Base-by-base conservation (phyloP, 2,329 filamentous ascomycete genomes). In the Beauveria rudraprayagi region DNA sequence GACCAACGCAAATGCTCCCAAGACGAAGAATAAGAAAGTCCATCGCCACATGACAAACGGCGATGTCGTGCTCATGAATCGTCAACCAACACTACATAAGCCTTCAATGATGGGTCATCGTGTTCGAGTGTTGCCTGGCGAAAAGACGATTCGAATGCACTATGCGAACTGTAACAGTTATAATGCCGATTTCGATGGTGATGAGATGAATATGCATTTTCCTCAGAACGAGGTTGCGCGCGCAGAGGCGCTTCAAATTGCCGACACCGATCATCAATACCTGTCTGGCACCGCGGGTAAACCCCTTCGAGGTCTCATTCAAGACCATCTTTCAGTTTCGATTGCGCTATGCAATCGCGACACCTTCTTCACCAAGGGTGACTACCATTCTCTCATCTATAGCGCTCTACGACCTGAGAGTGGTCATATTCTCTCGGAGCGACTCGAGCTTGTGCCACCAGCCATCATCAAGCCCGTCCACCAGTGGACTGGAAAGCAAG, bases 161-260 rank as follows among this genome's bases (percentile, higher is more conserved):
- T 99, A 99, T 76, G 93, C 94, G 69, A 99, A 99, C 73, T 97
- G 94, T 74, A 99, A 99, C 71, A 97, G 94, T 0, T 99, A 99
- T 80, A 99, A 99, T 69, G 94, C 94, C 37, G 94, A 99, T 81
- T 99, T 99, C 71, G 95, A 99, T 70, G 94, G 94, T 73, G 94
- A 99, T 72, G 94, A 99, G 75, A 99, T 99, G 94, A 99, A 99
- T 74, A 95, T 99, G 92, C 94, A 99, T 76, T 97, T 99, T 70
- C 94, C 94, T 1, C 94, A 99, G 69, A 97, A 96, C 67, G 95
- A 97, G 72, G 81, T 97, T 65, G 94, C 94, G 17, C 84, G 94
- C 67, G 90, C 93, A 2, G 94, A 99, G 76, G 94, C 94, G 2
- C 83, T 96, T 66, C 90, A 92, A 67, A 88, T 99, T 68, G 94